phyloP scores from a whole-genome alignment of 2,329 filamentous ascomycete genomes.

The Emergomyces orientalis region DNA sequence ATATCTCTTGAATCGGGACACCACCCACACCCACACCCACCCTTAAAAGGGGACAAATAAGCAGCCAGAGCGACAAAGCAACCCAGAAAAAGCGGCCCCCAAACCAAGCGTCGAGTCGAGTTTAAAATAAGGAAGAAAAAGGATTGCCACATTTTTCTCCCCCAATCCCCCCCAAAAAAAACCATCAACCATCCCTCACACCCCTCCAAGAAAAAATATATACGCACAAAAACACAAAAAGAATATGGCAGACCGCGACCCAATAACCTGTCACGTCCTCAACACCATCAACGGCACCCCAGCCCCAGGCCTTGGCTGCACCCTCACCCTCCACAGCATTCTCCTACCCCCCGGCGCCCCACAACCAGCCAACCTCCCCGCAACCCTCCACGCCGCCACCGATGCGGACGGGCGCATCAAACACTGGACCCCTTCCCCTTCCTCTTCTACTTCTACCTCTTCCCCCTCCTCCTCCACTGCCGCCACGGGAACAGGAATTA shows the following conservation, averaged over 20 bases:
- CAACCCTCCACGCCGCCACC: conserved; percentile 33
- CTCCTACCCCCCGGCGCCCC: conserved; percentile 20
- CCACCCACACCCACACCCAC: too few relatives aligned
- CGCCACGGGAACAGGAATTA: background rate
- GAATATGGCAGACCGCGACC: conserved; percentile 27
- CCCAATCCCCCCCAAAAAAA: background rate
- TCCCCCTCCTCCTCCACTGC: conserved; percentile 13
- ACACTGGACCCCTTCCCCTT: conserved; percentile 30
- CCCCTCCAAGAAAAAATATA: too few relatives aligned
- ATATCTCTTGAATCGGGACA: background rate
- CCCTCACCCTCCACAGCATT: conserved; percentile 42
- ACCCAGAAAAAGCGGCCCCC: background rate
- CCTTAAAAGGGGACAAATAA: background rate
- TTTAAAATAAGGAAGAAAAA: too few relatives aligned
- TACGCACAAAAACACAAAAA: background rate
- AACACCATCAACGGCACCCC: conserved; percentile 41
- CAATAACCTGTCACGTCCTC: conserved; percentile 44
- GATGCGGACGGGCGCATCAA: conserved; percentile 40
- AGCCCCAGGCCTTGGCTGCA: conserved; percentile 40
- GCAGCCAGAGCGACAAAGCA: background rate
- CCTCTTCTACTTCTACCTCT: conserved; percentile 19
- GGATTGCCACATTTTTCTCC: too few relatives aligned
- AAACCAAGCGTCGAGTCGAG: too few relatives aligned
- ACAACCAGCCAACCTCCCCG: conserved; percentile 14
- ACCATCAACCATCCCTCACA: too few relatives aligned